These are phyloP conservation scores for Ambrosia artemisiifolia DNA, from an alignment of 129 eudicot genomes.

Conservation along the genomic window DNA sequence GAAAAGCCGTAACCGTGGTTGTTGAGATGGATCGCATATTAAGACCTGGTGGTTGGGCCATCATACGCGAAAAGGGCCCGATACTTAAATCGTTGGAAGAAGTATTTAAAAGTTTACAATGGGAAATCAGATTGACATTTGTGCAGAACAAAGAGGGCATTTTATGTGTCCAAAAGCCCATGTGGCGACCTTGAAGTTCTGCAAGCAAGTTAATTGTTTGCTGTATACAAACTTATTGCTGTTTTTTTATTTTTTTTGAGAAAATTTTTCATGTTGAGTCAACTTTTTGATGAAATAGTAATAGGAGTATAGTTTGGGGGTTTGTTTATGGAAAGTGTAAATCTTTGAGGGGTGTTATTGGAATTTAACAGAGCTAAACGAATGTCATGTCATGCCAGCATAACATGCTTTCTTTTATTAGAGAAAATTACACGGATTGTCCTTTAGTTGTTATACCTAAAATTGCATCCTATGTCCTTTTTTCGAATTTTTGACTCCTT, in stretches of 20 bases:
- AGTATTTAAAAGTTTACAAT: conserved; percentile 70
- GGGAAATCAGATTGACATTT: conserved; percentile 87
- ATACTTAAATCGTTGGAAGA: conserved; percentile 72
- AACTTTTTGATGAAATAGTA: conserved; percentile 24
- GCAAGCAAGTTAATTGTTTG: conserved; percentile 12
- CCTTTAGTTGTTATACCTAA: too few relatives aligned
- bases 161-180: conserved; percentile 74
- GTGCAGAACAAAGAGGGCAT: conserved; percentile 79
- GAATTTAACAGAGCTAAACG: conserved; percentile 8
- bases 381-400: too few relatives aligned
- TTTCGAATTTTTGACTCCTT: too few relatives aligned
- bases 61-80: conserved; percentile 76
- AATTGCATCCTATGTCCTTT: too few relatives aligned
- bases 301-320: conserved; percentile 30
- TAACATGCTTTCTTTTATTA: too few relatives aligned
- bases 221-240: conserved; percentile 4
- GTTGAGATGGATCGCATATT: conserved; percentile 88
- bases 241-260: conserved; percentile 1
- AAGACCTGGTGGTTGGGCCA: conserved; percentile 91
- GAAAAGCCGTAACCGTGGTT: conserved; percentile 60
- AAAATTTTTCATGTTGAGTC: conserved; percentile 10
- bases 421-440: too few relatives aligned
- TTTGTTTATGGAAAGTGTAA: conserved; percentile 33
- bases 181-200: conserved; percentile 74
- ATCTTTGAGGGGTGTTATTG: conserved; percentile 21